Evolutionary conservation across 257 asterid genomes (phyloP).

Genomic region (Solanum dulcamara): DNA sequence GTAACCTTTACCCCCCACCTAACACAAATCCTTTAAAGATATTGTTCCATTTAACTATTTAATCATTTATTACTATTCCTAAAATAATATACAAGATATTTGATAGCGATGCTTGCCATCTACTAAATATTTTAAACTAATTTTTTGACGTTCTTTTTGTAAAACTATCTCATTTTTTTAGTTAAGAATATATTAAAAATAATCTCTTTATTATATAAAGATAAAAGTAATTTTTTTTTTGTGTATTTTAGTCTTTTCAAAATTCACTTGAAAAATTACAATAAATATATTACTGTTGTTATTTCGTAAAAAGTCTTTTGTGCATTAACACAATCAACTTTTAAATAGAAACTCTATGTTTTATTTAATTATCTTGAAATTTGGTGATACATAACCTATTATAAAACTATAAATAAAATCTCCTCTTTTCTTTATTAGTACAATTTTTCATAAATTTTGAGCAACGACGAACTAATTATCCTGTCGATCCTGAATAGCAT

Average conservation of each 20-base stretch:
- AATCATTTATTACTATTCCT: background rate
- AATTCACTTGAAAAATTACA: background rate
- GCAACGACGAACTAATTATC: background rate
- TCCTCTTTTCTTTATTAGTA: background rate
- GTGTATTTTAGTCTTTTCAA: background rate
- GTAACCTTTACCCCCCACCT: background rate
- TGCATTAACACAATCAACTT: background rate
- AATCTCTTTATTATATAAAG: too few relatives aligned
- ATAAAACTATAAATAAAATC: background rate
- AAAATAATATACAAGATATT: background rate
- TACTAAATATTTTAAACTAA: background rate
- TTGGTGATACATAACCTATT: background rate
- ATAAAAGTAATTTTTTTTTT: background rate
- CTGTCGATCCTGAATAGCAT: too few relatives aligned
- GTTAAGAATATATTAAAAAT: too few relatives aligned
- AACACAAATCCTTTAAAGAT: background rate
- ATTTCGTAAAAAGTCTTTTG: background rate
- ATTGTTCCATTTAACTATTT: background rate
- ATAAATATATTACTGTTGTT: background rate
- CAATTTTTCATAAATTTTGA: background rate
- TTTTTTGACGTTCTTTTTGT: background rate
- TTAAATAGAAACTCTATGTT: background rate
- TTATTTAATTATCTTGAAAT: background rate
- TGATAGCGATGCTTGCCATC: background rate
- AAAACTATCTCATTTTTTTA: background rate